These are phyloP conservation scores for Apiotrichum akiyoshidainum DNA, from an alignment of 1,284 basidiomycete genomes.

Conservation along the genomic window DNA sequence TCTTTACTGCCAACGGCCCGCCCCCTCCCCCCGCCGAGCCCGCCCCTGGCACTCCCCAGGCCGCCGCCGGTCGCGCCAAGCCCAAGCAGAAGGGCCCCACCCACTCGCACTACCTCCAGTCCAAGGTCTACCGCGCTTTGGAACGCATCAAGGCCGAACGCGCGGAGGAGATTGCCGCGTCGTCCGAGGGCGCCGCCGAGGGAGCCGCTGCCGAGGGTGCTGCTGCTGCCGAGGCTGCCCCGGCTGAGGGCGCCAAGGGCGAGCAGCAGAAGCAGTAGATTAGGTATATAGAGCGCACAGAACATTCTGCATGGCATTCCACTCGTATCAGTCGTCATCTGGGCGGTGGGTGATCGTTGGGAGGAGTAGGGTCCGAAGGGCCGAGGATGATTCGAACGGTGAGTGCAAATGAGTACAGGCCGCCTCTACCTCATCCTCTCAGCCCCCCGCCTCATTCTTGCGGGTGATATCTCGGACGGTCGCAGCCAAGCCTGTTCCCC, in stretches of 20 bases:
- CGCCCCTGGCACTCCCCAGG: slow-evolving; percentile 32
- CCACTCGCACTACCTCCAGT: slow-evolving; percentile 88
- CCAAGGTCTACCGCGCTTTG: slow-evolving; percentile 89
- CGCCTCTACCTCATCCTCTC: too few relatives aligned
- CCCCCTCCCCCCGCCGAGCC: slow-evolving; percentile 56
- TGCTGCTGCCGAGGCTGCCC: slow-evolving; percentile 12
- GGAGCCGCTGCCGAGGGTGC: slow-evolving; percentile 20
- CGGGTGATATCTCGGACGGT: too few relatives aligned
- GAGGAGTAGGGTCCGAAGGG: neutral
- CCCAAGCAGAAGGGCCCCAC: slow-evolving; percentile 35
- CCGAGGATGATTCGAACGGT: too few relatives aligned
- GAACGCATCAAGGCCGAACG: slow-evolving; percentile 68
- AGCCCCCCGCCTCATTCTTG: too few relatives aligned
- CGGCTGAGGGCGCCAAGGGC: slow-evolving; percentile 5
- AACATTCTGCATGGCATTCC: slow-evolving; percentile 7
- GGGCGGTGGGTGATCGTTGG: neutral
- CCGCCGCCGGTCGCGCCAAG: slow-evolving; percentile 14
- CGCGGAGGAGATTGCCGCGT: slow-evolving; percentile 11
- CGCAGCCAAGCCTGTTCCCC: too few relatives aligned
- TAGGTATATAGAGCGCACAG: neutral
- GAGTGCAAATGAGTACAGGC: too few relatives aligned
- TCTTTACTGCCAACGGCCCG: slow-evolving; percentile 83
- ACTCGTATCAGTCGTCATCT: neutral
- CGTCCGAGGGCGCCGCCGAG: slow-evolving; percentile 19
- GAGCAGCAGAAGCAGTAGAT: slow-evolving; percentile 2